Conservation (phyloP, 2,329 filamentous ascomycete genomes). For the Aspergillus luchuensis region DNA sequence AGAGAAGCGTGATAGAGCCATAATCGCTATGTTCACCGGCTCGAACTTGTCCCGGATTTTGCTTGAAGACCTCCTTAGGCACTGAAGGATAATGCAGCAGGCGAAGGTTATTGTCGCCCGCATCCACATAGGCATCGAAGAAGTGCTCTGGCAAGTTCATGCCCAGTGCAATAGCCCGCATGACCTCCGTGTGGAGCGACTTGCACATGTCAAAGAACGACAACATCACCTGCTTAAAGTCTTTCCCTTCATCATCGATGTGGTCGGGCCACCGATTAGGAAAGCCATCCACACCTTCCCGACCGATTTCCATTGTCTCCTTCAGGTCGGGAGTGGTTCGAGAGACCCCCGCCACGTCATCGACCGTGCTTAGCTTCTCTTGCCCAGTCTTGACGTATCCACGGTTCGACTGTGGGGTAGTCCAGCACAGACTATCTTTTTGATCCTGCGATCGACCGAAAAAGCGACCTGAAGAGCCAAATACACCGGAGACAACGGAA, state of each 20-base stretch:
- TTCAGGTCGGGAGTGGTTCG: slow-evolving; percentile 56
- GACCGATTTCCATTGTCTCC: slow-evolving; percentile 63
- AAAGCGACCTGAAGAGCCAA: slow-evolving; percentile 69
- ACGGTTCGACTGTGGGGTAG: slow-evolving; percentile 70
- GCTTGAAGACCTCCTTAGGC: slow-evolving; percentile 63
- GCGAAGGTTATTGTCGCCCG: slow-evolving; percentile 70
- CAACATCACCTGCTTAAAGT: slow-evolving; percentile 73
- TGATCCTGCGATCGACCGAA: slow-evolving; percentile 64
- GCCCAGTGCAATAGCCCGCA: slow-evolving; percentile 82
- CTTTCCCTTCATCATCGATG: slow-evolving; percentile 55
- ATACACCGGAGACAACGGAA: slow-evolving; percentile 62
- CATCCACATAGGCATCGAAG: slow-evolving; percentile 75
- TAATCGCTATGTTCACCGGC: slow-evolving; percentile 77
- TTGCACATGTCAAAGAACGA: slow-evolving; percentile 76
- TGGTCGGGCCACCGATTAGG: slow-evolving; percentile 78
- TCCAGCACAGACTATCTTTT: slow-evolving; percentile 71
- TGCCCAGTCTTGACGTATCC: slow-evolving; percentile 71
- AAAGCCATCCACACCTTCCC: slow-evolving; percentile 60
- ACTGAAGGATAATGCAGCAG: slow-evolving; percentile 77
- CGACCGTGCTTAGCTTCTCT: slow-evolving; percentile 68
- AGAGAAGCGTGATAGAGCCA: slow-evolving; percentile 54
- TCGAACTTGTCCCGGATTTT: slow-evolving; percentile 69
- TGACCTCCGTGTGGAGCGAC: slow-evolving; percentile 71
- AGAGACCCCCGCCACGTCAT: slow-evolving; percentile 57
- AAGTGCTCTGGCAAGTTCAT: slow-evolving; percentile 70